These are phyloP conservation scores for Heterobasidion occidentale DNA, from an alignment of 1,284 basidiomycete species.

Conservation along the genomic window DNA sequence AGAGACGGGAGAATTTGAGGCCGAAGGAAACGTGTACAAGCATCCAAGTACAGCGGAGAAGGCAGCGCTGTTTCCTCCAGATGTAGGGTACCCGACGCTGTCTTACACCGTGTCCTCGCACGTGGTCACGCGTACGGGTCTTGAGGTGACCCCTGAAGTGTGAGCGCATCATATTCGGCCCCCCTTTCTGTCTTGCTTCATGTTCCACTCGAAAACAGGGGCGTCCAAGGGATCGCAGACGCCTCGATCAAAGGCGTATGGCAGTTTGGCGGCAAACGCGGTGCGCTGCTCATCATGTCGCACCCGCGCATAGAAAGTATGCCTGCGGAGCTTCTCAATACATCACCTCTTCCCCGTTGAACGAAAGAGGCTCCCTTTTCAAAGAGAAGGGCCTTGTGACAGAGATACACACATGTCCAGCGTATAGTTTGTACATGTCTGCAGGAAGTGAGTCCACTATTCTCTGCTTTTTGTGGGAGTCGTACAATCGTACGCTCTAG, in stretches of 20 bases:
- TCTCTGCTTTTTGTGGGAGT: background rate
- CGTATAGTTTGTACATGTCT: background rate
- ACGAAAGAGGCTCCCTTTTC: background rate
- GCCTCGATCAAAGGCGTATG: background rate
- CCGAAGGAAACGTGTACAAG: slow-evolving; percentile 2
- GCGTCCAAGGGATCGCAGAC: background rate
- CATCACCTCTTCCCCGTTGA: background rate
- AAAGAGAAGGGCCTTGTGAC: background rate
- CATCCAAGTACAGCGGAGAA: background rate
- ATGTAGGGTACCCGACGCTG: no score
- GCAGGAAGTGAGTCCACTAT: background rate
- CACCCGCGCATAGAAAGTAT: background rate
- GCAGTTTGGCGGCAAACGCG: background rate
- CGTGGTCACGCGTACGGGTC: background rate
- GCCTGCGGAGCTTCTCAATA: background rate
- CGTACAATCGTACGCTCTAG: background rate
- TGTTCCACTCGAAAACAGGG: background rate
- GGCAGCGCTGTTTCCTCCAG: no score
- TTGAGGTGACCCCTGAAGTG: background rate
- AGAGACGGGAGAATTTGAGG: slow-evolving; percentile 1
- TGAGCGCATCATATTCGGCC: background rate
- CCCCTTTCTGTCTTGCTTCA: background rate
- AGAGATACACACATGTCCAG: background rate
- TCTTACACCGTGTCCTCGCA: background rate
- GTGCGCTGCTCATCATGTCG: background rate